Evolutionary conservation across 495 filamentous ascomycete species (phyloP), one percentile per base, ranked within the genome.

Genomic region (Annulohypoxylon stygium): DNA sequence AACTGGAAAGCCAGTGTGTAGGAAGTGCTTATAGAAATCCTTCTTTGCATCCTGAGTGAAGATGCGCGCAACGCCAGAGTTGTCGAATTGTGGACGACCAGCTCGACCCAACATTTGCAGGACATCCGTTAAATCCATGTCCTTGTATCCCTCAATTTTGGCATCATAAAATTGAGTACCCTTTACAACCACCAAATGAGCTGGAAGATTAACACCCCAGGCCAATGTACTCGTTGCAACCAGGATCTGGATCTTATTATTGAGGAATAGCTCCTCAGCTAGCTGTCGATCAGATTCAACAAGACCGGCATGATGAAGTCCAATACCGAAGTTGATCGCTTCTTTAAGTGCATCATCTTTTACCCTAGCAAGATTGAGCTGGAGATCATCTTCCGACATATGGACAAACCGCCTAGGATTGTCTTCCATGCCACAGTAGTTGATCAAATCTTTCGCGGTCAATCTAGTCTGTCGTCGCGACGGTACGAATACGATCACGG

Each of bases 1-100:
- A 25, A 99, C 96, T 0, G 96, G 96, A 81, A 99, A 99, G 3
- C 96, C 96, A 10, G 97, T 98, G 77, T 99, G 96, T 51, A 99
- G 79, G 78, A 99, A 99, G 82, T 99, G 95, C 84, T 98, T 99
- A 83, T 99, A 99, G 82, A 98, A 99, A n/a, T 93, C 93, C 81
- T 99, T 99, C 85, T 98, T 99, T 10, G 94, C 83, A 67, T 98
- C 95, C 76, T 99, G 94, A 0, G 97, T 98, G 81, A 98, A 97
- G 72, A 99, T 98, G 33, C 94, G 89, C 9, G 97, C 96, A 71
- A 98, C 95, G 70, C 97, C 96, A 0, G 94, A 96, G 53, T 90
- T 90, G 76, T 99, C 96, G 78, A 99, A 99, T 78, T 99, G 96
- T 12, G 96, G 96, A 62, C 96, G 91, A 12, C 96, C 96, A 18